Evolutionary conservation across 1,284 basidiomycete genomes (phyloP).

Genomic region (Cryptococcus jaspeensis): DNA sequence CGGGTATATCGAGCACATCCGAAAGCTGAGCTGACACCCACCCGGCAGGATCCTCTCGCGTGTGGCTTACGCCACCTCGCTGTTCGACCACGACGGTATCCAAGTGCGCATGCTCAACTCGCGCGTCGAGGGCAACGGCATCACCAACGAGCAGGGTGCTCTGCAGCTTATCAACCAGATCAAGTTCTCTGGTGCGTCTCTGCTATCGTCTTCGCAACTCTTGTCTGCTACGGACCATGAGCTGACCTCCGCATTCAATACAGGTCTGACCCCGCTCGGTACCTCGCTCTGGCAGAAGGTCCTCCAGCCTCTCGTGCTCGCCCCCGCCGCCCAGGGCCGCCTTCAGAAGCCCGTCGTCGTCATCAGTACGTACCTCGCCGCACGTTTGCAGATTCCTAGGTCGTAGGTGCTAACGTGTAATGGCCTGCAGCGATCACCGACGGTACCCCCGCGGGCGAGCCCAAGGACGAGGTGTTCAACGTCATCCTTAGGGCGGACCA

Average conservation of each 20-base stretch:
- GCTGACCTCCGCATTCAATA: background rate
- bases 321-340: slow-evolving; percentile 44
- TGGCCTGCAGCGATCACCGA: slow-evolving; percentile 42
- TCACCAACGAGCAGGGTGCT: slow-evolving; percentile 50
- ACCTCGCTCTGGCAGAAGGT: slow-evolving; percentile 53
- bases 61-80: slow-evolving; percentile 51
- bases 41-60: slow-evolving; percentile 44
- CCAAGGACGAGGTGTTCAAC: slow-evolving; percentile 46
- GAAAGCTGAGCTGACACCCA: background rate
- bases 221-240: background rate
- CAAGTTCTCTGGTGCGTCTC: slow-evolving; percentile 51
- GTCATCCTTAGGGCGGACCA: slow-evolving; percentile 50
- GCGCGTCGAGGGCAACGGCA: slow-evolving; percentile 51
- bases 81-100: slow-evolving; percentile 56
- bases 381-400: background rate
- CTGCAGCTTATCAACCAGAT: slow-evolving; percentile 49
- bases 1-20: background rate
- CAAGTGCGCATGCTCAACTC: slow-evolving; percentile 55
- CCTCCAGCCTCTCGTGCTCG: slow-evolving; percentile 52
- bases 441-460: slow-evolving; percentile 52
- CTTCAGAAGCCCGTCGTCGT: slow-evolving; percentile 54
- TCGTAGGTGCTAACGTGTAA: slow-evolving; percentile 7
- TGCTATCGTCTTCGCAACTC: no score
- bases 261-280: slow-evolving; percentile 51
- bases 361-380: slow-evolving; percentile 30